These are phyloP conservation scores for Tuber aestivum DNA, from an alignment of 495 filamentous ascomycete species.

Conservation along the genomic window DNA sequence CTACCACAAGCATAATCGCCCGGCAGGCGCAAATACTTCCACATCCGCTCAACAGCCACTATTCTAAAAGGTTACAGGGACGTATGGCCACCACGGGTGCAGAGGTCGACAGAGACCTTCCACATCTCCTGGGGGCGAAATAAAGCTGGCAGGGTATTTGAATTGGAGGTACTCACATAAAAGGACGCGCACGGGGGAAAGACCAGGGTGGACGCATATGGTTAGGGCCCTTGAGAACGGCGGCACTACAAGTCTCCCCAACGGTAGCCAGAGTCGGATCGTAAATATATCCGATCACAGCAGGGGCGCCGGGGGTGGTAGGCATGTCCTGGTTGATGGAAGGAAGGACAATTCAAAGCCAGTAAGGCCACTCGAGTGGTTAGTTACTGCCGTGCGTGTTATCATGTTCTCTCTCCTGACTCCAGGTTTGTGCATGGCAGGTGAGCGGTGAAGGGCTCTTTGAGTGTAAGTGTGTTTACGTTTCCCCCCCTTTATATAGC, in stretches of 20 bases:
- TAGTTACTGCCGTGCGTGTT: conserved; percentile 73
- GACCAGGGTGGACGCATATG: conserved; percentile 86
- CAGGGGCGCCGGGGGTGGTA: conserved; percentile 46
- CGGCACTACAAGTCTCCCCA: conserved; percentile 64
- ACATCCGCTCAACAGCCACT: conserved; percentile 68
- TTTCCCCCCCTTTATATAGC: too few species aligned
- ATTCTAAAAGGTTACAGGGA: conserved; percentile 71
- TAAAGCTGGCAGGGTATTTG: conserved; percentile 82
- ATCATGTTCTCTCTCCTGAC: conserved; percentile 76
- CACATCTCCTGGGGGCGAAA: conserved; percentile 78
- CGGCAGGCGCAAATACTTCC: conserved; percentile 82
- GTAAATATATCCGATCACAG: conserved; percentile 88
- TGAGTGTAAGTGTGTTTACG: conserved; percentile 57
- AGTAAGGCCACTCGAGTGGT: conserved; percentile 75
- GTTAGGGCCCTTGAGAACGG: conserved; percentile 68
- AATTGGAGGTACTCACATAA: conserved; percentile 64
- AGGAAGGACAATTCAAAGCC: conserved; percentile 56
- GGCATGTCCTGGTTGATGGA: conserved; percentile 45
- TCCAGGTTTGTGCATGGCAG: conserved; percentile 83
- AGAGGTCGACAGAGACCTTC: conserved; percentile 84
- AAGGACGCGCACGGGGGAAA: conserved; percentile 71
- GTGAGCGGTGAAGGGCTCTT: conserved; percentile 75
- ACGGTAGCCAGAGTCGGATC: conserved; percentile 77
- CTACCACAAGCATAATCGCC: conserved; percentile 70
- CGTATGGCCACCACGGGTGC: conserved; percentile 70